Evolutionary conservation across 2,329 filamentous ascomycete genomes (phyloP), one percentile per base, ranked within the genome.

Genomic region (Saccharata proteae): DNA sequence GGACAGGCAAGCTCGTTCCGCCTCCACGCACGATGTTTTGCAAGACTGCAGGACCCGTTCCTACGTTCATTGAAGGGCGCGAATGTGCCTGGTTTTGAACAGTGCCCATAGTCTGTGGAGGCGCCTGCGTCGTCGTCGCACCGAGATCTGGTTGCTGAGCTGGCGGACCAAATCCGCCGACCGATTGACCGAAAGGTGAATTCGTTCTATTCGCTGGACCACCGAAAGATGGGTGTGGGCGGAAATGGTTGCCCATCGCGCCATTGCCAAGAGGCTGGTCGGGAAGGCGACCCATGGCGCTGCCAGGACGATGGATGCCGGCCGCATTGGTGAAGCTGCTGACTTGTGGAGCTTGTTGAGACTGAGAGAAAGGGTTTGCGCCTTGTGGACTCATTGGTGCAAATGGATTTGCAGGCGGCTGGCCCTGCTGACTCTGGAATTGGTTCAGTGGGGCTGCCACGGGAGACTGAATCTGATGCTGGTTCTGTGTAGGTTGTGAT

Each of bases 31-130:
- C 34, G 8, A 49, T 32, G 16, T 40, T 38, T 13, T 50, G 52
- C 6, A 52, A 40, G 3, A 49, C 47, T 20, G 39, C 42, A 11
- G 46, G 46, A 5, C 49, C 52, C 3, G 49, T 51, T 20, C 50
- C 50, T 13, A 46, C 31, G 26, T 40, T 37, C 6, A 25, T 40
- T 19, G 16, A 16, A 6, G 32, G 26, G 11, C 30, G 32, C 6
- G 21, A 20, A 15, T 35, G 32, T 13, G 33, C 28, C 11, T 29
- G 23, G 18, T 30, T 35, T 9, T 33, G 31, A 24, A 33, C 9
- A 17, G 18, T 17, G 21, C 25, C n/a, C 11, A 18, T 28, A 19
- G 15, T 16, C 5, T 28, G 31, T n/a, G 18, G 45, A 14, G 42
- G 43, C 30, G 43, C 45, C 13, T 33, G 36, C 9, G 22, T 24